phyloP scores from a whole-genome alignment of 441 rosid genomes.

The Populus tomentosa region DNA sequence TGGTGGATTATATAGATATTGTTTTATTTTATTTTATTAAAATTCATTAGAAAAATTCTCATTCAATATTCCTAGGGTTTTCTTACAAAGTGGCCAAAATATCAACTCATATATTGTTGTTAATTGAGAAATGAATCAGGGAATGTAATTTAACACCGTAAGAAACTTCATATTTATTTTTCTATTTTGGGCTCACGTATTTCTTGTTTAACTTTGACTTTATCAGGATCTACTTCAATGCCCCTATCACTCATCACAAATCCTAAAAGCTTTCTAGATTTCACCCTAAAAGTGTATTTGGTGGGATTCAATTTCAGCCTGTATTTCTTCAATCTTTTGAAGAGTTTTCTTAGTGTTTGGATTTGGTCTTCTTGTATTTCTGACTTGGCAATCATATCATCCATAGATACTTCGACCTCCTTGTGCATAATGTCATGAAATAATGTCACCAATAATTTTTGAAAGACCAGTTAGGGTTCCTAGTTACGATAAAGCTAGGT shows the following conservation, averaged over 20 bases:
- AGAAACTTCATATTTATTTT: background rate
- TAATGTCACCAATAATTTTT: background rate
- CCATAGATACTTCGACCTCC: background rate
- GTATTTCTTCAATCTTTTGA: background rate
- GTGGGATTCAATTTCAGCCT: background rate
- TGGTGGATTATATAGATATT: background rate
- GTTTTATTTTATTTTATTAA: background rate
- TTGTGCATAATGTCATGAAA: constrained; percentile 1
- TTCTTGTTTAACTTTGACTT: background rate
- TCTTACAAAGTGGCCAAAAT: background rate
- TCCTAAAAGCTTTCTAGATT: background rate
- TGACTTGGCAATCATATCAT: constrained; percentile 5
- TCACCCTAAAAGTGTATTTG: background rate
- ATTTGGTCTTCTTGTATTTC: background rate
- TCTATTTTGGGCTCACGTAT: background rate
- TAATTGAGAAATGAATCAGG: background rate
- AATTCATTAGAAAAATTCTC: too few species aligned
- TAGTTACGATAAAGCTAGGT: too few species aligned
- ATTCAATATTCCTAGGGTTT: too few species aligned
- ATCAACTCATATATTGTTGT: background rate
- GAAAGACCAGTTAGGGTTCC: too few species aligned
- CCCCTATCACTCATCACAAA: background rate
- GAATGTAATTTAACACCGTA: background rate
- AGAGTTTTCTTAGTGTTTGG: background rate
- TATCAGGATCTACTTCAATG: background rate